Conservation (phyloP, 176 grass and related monocot species). For the Oryza punctata region DNA sequence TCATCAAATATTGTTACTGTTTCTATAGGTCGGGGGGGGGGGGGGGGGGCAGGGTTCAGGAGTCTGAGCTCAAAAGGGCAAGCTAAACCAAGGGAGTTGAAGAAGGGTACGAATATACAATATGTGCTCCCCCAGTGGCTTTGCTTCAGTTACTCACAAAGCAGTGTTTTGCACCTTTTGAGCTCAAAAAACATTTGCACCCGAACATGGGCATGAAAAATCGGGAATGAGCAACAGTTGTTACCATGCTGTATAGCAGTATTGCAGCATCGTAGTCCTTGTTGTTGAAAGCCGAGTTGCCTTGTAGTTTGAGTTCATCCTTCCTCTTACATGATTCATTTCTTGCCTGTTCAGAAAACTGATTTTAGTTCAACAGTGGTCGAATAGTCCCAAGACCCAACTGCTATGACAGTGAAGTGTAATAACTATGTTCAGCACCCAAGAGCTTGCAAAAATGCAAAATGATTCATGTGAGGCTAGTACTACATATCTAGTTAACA, state of each 20-base stretch:
- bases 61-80: neutral
- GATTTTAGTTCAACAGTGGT: neutral
- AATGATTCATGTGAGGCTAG: neutral
- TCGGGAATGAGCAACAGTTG: neutral
- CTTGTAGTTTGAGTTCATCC: conserved; percentile 16
- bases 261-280: conserved; percentile 22
- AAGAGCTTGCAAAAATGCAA: neutral
- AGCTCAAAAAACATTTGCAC: neutral
- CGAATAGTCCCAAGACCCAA: neutral
- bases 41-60: too few relatives aligned
- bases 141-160: neutral
- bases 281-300: neutral
- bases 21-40: neutral
- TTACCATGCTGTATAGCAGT: conserved; percentile 37
- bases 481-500: too few relatives aligned
- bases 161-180: neutral
- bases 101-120: neutral
- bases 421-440: neutral
- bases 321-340: neutral
- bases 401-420: neutral
- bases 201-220: neutral
- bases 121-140: neutral
- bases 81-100: neutral
- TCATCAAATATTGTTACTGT: neutral
- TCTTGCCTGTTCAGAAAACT: neutral